Conservation (phyloP, 768 basidiomycete genomes). For the Suillus fuscotomentosus region DNA sequence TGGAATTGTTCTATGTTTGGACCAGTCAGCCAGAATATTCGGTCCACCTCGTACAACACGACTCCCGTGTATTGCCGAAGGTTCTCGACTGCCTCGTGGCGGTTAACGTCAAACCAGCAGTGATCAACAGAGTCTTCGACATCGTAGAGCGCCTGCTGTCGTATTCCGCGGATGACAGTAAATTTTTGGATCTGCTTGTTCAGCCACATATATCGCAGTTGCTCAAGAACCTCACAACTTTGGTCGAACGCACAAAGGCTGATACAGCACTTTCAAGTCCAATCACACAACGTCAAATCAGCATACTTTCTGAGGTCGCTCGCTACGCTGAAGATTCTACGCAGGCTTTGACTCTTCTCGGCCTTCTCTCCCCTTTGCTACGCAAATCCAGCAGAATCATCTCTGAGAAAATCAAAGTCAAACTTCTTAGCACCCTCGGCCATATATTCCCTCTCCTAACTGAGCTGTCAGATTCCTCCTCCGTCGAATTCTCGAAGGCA, state of each 20-base stretch:
- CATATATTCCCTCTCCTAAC: constrained; percentile 67
- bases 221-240: constrained; percentile 64
- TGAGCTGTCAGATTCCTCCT: constrained; percentile 49
- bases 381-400: constrained; percentile 73
- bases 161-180: constrained; percentile 49
- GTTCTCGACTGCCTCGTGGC: constrained; percentile 81
- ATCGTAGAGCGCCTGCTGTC: constrained; percentile 72
- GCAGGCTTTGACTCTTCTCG: constrained; percentile 73
- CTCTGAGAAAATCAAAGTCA: constrained; percentile 82
- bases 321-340: constrained; percentile 64
- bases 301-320: constrained; percentile 77
- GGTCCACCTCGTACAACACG: constrained; percentile 67
- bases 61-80: constrained; percentile 67
- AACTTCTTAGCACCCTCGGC: constrained; percentile 71
- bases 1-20: constrained; percentile 86
- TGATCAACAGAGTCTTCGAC: constrained; percentile 80
- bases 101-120: constrained; percentile 82
- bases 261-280: constrained; percentile 51
- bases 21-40: constrained; percentile 55
- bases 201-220: constrained; percentile 71
- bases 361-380: constrained; percentile 76
- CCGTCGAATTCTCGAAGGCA: constrained; percentile 45
- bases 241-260: constrained; percentile 64
- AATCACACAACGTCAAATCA: constrained; percentile 78
- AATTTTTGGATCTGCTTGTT: constrained; percentile 52